Base-by-base conservation (phyloP, 306 rosid genomes). In the Castanospermum australe region DNA sequence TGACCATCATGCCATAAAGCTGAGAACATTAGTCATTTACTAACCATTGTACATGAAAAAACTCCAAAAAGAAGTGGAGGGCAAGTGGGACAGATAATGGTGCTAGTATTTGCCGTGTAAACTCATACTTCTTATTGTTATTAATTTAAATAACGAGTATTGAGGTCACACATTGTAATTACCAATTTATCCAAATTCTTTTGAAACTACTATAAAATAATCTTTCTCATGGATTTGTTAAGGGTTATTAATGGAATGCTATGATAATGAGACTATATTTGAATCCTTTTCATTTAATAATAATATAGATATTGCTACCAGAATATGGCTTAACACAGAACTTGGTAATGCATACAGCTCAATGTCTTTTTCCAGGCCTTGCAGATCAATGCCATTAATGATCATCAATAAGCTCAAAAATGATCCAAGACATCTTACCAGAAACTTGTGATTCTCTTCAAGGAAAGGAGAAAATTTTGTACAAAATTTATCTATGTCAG, bases 401-500 rank as follows among this genome's bases (percentile, higher is more conserved):
- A 52, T 33, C 12, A 55, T 54, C 68, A 61, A 47, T 44, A 51
- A 78, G 68, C 25, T 66, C 20, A 4, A 28, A 56, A 42, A 35
- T 32, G 67, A 15, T 38, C 57, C 25, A 24, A 65, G 51, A 30
- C 9, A 70, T 76, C 87, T 83, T 77, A 92, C 97, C 94, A 92
- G 83, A 62, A 92, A 92, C 73, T 88, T 89, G 88, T 92, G 97
- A 82, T 86, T 92, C 86, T 92, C 91, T 80, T 81, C 72, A 28
- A 92, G 92, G 33, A 88, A 71, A 59, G 97, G 92, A 18, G 88
- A 48, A 77, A 92, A 86, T 7, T 44, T 71, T 22, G 87, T 77
- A 75, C 94, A 89, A 50, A 92, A 92, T 44, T 86, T 82, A 60
- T 85, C 91, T 22, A 89, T 89, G 83, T 89, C 94, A 44, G 68